A percentile compares a stretch with the other conserved stretches of the same genome.
These are phyloP conservation scores for Cytidiella melzeri DNA, from an alignment of 768 basidiomycete species.

Conservation along the genomic window DNA sequence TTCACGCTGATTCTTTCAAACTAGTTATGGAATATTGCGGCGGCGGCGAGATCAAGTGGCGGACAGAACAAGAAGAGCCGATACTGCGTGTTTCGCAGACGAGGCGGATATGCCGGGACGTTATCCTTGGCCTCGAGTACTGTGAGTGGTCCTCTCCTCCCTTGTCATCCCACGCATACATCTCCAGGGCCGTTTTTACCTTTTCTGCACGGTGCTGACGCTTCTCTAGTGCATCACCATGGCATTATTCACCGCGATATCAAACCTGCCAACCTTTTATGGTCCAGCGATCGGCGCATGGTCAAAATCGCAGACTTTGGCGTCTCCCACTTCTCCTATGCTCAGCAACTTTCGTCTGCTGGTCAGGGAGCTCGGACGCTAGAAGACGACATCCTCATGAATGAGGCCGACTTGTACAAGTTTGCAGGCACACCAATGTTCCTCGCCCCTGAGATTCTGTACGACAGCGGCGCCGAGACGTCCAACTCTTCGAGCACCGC, in stretches of 20 bases:
- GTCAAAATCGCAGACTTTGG: slow-evolving; percentile 99
- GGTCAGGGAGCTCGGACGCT: slow-evolving; percentile 33
- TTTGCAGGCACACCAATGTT: slow-evolving; percentile 95
- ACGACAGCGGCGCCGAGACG: slow-evolving; percentile 35
- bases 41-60: slow-evolving; percentile 94
- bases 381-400: slow-evolving; percentile 62
- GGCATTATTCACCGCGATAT: slow-evolving; percentile 99
- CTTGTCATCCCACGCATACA: background rate
- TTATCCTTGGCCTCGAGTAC: slow-evolving; percentile 92
- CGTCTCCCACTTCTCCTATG: slow-evolving; percentile 92
- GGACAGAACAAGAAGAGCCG: slow-evolving; percentile 55
- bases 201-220: background rate
- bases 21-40: slow-evolving; percentile 94
- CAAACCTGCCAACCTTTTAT: slow-evolving; percentile 95
- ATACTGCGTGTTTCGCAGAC: slow-evolving; percentile 80
- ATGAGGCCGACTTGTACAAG: slow-evolving; percentile 83
- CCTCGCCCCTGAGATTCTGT: slow-evolving; percentile 92
- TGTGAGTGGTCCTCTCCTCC: slow-evolving; percentile 46
- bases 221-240: slow-evolving; percentile 77
- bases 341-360: slow-evolving; percentile 69
- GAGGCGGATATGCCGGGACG: slow-evolving; percentile 84
- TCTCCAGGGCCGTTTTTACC: background rate
- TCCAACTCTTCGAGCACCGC: slow-evolving; percentile 20
- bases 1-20: slow-evolving; percentile 3
- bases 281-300: slow-evolving; percentile 75